These are phyloP conservation scores for Avena sativa DNA, from an alignment of 176 grass and related monocot species.

Conservation along the genomic window DNA sequence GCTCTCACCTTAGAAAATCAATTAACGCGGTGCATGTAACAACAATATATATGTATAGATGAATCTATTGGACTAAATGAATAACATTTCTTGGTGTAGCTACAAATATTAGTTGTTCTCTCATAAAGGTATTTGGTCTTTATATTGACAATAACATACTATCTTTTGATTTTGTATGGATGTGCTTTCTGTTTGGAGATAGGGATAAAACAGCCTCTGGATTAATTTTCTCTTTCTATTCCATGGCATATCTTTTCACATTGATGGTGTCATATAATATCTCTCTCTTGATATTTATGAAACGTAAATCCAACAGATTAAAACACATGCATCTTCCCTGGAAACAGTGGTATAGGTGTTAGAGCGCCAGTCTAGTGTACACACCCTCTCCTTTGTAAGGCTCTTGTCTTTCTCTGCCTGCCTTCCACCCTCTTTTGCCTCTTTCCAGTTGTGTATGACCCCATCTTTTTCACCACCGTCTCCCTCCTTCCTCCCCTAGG, in stretches of 20 bases:
- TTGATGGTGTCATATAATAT: background rate
- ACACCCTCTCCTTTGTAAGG: constrained; percentile 43
- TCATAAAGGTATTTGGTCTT: too few relatives aligned
- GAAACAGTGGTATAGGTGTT: constrained; percentile 28
- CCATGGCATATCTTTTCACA: background rate
- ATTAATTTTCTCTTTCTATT: background rate
- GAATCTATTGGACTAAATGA: too few relatives aligned
- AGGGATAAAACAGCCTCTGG: background rate
- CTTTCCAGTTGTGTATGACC: constrained; percentile 81
- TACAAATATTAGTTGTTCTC: too few relatives aligned
- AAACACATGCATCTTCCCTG: background rate
- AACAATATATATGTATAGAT: too few relatives aligned
- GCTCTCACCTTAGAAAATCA: background rate
- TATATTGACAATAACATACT: background rate
- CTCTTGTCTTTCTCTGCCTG: constrained; percentile 49
- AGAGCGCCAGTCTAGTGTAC: constrained; percentile 1
- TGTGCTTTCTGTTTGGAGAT: background rate
- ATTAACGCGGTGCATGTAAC: background rate
- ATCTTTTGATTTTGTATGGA: background rate
- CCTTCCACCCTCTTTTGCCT: constrained; percentile 47
- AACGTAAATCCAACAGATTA: background rate
- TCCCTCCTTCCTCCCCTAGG: constrained; percentile 66
- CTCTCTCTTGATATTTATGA: background rate
- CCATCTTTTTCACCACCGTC: constrained; percentile 80
- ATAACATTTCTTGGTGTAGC: too few relatives aligned